Percentiles rank a stretch among this genome's conserved stretches.
These are phyloP conservation scores for Neonectria faginata DNA, from an alignment of 2,329 filamentous ascomycete species.

Conservation along the genomic window DNA sequence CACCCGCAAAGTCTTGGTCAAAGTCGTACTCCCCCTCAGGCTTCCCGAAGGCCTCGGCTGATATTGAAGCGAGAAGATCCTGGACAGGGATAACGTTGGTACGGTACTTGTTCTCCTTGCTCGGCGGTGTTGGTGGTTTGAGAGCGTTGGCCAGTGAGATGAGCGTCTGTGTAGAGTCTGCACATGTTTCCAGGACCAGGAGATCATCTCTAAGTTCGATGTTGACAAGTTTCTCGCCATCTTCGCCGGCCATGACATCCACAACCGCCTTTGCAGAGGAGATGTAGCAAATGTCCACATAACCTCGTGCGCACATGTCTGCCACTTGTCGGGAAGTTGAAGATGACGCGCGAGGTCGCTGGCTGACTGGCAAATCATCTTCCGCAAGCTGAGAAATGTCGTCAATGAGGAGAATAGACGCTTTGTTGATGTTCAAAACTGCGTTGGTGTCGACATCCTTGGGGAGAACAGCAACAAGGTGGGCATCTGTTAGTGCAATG, in stretches of 20 bases:
- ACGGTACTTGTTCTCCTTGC: constrained; percentile 84
- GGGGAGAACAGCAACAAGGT: constrained; percentile 75
- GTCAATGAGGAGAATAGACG: constrained; percentile 85
- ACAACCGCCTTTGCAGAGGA: constrained; percentile 81
- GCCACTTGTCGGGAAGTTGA: constrained; percentile 63
- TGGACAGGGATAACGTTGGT: constrained; percentile 88
- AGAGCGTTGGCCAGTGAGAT: constrained; percentile 83
- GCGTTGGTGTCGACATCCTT: constrained; percentile 73
- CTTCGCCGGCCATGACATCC: constrained; percentile 64
- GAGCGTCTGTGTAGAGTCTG: constrained; percentile 95
- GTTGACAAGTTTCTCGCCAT: constrained; percentile 76
- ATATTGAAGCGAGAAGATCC: constrained; percentile 90
- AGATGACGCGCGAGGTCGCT: constrained; percentile 48
- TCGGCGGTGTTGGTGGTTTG: constrained; percentile 84
- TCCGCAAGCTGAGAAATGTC: constrained; percentile 62
- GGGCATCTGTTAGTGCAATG: constrained; percentile 82
- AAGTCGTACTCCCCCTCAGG: constrained; percentile 72
- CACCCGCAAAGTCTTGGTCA: constrained; percentile 71
- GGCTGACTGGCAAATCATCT: constrained; percentile 25
- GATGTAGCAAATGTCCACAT: constrained; percentile 87
- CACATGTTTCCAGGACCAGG: constrained; percentile 92
- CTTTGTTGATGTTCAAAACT: constrained; percentile 78
- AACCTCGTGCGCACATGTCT: constrained; percentile 75
- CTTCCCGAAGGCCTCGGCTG: constrained; percentile 81
- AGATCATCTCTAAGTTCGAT: constrained; percentile 88